Conservation (phyloP, 352 stramenopile species). For the Saprolegnia parasitica region DNA sequence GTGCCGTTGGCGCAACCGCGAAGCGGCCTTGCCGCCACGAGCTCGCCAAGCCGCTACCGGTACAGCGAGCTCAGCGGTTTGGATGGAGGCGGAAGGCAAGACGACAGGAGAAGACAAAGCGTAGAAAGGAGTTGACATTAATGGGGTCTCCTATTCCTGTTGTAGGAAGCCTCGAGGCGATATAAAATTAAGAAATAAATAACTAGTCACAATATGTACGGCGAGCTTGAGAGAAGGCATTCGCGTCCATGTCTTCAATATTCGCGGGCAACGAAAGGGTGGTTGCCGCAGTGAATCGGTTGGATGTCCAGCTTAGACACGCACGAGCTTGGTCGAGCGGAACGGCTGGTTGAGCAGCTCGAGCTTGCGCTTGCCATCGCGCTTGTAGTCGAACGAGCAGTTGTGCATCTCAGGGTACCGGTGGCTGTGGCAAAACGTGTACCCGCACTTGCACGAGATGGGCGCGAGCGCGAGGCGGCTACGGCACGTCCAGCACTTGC, state of each 20-base stretch:
- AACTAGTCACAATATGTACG: conserved; percentile 26
- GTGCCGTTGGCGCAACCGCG: not conserved
- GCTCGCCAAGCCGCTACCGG: no score
- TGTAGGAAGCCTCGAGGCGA: conserved; percentile 16
- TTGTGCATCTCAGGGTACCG: conserved; percentile 86
- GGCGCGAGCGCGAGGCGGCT: conserved; percentile 78
- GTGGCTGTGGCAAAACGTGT: conserved; percentile 86
- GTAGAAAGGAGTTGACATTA: conserved; percentile 12
- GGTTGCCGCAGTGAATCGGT: not conserved
- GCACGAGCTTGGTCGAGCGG: conserved; percentile 27
- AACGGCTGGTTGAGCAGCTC: conserved; percentile 32
- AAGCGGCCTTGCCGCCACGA: no score
- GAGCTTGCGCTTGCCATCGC: conserved; percentile 73
- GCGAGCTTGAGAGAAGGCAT: conserved; percentile 21
- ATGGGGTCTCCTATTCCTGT: conserved; percentile 23
- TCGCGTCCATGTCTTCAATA: conserved; percentile 23
- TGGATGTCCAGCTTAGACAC: conserved; percentile 16
- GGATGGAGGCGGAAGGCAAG: not conserved
- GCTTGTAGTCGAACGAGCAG: conserved; percentile 87
- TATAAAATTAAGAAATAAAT: conserved; percentile 30
- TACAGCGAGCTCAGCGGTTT: not conserved
- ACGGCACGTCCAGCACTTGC: conserved; percentile 84
- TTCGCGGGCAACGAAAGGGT: not conserved
- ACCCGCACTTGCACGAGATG: conserved; percentile 84
- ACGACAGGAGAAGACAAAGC: not conserved